These are phyloP conservation scores for Phytophthora pini DNA, from an alignment of 352 stramenopile species.

Conservation along the genomic window DNA sequence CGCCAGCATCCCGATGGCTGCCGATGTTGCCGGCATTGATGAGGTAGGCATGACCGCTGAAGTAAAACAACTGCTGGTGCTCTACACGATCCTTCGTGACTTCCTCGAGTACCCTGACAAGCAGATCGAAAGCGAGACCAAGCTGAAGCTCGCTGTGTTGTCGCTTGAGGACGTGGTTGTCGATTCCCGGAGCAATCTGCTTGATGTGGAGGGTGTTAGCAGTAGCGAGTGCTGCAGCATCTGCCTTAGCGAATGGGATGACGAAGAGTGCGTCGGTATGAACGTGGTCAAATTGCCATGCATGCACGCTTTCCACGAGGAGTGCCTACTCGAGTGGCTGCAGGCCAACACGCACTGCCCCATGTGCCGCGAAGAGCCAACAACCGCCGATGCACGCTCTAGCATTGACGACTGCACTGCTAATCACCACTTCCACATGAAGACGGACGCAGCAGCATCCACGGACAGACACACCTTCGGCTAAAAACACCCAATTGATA, in stretches of 20 bases:
- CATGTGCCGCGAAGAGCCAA: conserved; percentile 85
- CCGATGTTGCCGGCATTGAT: conserved; percentile 16
- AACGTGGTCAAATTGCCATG: conserved; percentile 88
- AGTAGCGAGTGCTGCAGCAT: conserved; percentile 86
- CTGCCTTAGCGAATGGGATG: conserved; percentile 82
- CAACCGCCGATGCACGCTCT: not conserved
- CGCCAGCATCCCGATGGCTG: conserved; percentile 68
- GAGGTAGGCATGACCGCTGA: conserved; percentile 25
- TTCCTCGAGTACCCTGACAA: conserved; percentile 88
- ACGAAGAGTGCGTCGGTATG: conserved; percentile 82
- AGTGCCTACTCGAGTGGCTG: conserved; percentile 88
- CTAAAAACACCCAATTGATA: conserved; percentile 12
- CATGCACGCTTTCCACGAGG: conserved; percentile 86
- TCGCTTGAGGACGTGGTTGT: conserved; percentile 87
- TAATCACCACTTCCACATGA: conserved; percentile 11
- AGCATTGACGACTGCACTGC: conserved; percentile 16
- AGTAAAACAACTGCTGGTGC: conserved; percentile 51
- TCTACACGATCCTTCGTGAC: conserved; percentile 81
- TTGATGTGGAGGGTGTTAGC: conserved; percentile 53
- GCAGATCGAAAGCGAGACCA: conserved; percentile 87
- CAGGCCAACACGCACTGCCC: conserved; percentile 83
- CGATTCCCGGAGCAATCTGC: conserved; percentile 68
- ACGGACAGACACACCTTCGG: conserved; percentile 23
- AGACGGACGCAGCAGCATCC: conserved; percentile 7
- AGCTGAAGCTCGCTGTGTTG: conserved; percentile 82